phyloP scores from a whole-genome alignment of 352 stramenopile genomes.

The Pythium folliculosum region DNA sequence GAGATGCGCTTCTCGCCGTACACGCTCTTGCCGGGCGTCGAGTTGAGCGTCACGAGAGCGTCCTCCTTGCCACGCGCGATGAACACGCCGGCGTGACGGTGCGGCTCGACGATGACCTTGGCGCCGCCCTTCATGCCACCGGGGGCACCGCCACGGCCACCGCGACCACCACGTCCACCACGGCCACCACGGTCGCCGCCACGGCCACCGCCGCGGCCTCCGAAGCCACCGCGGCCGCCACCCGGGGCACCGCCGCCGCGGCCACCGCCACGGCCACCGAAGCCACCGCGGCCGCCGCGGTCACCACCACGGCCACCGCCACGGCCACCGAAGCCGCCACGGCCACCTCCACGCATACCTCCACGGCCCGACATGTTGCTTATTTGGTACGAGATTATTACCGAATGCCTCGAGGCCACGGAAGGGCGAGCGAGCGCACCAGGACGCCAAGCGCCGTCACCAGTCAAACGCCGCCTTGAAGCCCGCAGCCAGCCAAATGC shows the following conservation, averaged over 20 bases:
- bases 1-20: constrained; percentile 99
- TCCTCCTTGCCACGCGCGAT: constrained; percentile 99
- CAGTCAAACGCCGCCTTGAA: constrained; percentile 15
- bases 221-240: constrained; percentile 50
- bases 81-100: constrained; percentile 98
- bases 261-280: constrained; percentile 44
- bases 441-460: constrained; percentile 17
- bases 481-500: constrained; percentile 24
- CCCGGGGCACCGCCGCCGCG: constrained; percentile 50
- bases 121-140: constrained; percentile 94
- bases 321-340: constrained; percentile 24
- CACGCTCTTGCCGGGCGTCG: constrained; percentile 97
- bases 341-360: constrained; percentile 26
- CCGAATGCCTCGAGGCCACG: constrained; percentile 11
- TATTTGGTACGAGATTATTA: constrained; percentile 10
- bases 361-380: constrained; percentile 30
- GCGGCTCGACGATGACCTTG: constrained; percentile 98
- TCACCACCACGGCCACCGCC: constrained; percentile 38
- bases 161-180: constrained; percentile 40
- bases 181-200: constrained; percentile 61
- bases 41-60: constrained; percentile 98
- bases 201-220: constrained; percentile 15
- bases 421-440: no score
- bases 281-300: constrained; percentile 45
- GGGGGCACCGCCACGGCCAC: constrained; percentile 65